Percentiles rank a stretch among this genome's conserved stretches.
phyloP scores from a whole-genome alignment of 2,329 filamentous ascomycete species.

The Talaromyces albobiverticillius region DNA sequence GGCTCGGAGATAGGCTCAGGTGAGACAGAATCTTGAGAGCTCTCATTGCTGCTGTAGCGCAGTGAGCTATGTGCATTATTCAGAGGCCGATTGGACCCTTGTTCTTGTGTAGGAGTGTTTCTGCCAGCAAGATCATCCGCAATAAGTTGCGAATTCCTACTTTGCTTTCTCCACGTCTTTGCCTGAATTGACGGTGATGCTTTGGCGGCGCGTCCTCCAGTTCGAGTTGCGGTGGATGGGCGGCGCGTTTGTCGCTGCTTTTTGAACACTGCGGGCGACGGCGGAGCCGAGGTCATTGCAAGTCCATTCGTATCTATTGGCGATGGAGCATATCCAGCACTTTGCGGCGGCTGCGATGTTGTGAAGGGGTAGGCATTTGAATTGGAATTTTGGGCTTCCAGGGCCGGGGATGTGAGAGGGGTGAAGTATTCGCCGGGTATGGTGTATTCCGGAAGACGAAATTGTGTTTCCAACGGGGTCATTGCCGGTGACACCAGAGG shows the following conservation, averaged over 20 bases:
- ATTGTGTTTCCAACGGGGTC: constrained; percentile 48
- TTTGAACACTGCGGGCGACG: constrained; percentile 33
- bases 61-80: constrained; percentile 29
- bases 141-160: constrained; percentile 25
- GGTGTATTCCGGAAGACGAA: constrained; percentile 47
- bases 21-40: constrained; percentile 48
- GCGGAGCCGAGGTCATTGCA: constrained; percentile 28
- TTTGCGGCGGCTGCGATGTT: constrained; percentile 35
- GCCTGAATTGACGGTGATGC: constrained; percentile 45
- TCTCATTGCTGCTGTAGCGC: constrained; percentile 40
- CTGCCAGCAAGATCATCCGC: constrained; percentile 33
- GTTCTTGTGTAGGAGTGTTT: constrained; percentile 28
- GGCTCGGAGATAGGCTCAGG: constrained; percentile 50
- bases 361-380: constrained; percentile 34
- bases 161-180: constrained; percentile 35
- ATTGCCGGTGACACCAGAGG: constrained; percentile 51
- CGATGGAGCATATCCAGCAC: constrained; percentile 36
- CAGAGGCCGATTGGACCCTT: constrained; percentile 21
- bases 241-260: constrained; percentile 39
- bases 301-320: constrained; percentile 38
- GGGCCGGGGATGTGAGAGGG: constrained; percentile 49
- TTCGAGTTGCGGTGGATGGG: constrained; percentile 32
- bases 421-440: constrained; percentile 50
- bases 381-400: constrained; percentile 44
- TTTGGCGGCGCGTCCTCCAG: constrained; percentile 36